These are phyloP conservation scores for Cetradonia linearis DNA, from an alignment of 495 filamentous ascomycete species.

Conservation along the genomic window DNA sequence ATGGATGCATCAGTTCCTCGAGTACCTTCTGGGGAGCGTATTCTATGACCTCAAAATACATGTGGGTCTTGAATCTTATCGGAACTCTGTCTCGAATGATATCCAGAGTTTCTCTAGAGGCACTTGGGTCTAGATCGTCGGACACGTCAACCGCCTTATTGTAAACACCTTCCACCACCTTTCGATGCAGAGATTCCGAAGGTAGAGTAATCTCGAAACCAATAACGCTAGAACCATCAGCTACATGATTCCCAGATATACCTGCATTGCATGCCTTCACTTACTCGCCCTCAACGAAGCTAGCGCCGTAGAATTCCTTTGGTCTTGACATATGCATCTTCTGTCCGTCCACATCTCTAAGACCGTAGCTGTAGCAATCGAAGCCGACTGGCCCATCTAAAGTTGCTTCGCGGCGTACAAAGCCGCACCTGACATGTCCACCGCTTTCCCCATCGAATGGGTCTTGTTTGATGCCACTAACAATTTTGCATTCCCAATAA, in stretches of 20 bases:
- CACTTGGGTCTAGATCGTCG: slow-evolving; percentile 43
- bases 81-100: slow-evolving; percentile 91
- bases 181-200: slow-evolving; percentile 70
- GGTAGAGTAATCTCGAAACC: slow-evolving; percentile 88
- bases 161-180: slow-evolving; percentile 76
- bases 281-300: slow-evolving; percentile 56
- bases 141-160: slow-evolving; percentile 65
- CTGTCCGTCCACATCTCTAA: slow-evolving; percentile 80
- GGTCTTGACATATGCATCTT: slow-evolving; percentile 90
- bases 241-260: not conserved
- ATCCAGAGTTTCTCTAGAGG: slow-evolving; percentile 43
- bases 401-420: slow-evolving; percentile 79
- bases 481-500: slow-evolving; percentile 90
- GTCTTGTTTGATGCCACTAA: slow-evolving; percentile 47
- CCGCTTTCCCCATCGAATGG: slow-evolving; percentile 24
- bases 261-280: slow-evolving; percentile 1
- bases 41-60: slow-evolving; percentile 35
- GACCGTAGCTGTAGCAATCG: slow-evolving; percentile 91
- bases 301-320: slow-evolving; percentile 54
- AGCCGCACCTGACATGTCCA: slow-evolving; percentile 83
- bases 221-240: slow-evolving; percentile 45
- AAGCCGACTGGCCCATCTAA: slow-evolving; percentile 90
- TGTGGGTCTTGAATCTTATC: slow-evolving; percentile 66
- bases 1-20: slow-evolving; percentile 72
- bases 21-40: slow-evolving; percentile 81